Conservation (phyloP, 2,329 filamentous ascomycete species). For the Microdochium bolleyi region DNA sequence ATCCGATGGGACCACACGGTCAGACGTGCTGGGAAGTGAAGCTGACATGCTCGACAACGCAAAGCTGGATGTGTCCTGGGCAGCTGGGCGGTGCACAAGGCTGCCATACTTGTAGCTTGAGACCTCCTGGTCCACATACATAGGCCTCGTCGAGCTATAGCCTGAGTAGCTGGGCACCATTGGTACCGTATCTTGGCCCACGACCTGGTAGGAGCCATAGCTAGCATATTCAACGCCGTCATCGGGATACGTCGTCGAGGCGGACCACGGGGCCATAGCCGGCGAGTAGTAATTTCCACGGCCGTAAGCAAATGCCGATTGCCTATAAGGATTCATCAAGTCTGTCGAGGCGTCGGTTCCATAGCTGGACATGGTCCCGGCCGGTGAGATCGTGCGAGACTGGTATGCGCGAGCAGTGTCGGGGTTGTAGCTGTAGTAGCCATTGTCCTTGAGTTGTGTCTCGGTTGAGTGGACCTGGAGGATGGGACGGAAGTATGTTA, state of each 20-base stretch:
- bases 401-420: slow-evolving; percentile 26
- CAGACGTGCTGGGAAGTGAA: slow-evolving; percentile 24
- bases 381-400: slow-evolving; percentile 16
- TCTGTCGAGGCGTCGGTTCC: slow-evolving; percentile 23
- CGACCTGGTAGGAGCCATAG: slow-evolving; percentile 23
- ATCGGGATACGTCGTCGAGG: slow-evolving; percentile 24
- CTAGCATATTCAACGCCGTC: slow-evolving; percentile 28
- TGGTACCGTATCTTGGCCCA: slow-evolving; percentile 22
- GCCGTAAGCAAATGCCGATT: slow-evolving; percentile 21
- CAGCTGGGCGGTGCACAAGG: slow-evolving; percentile 26
- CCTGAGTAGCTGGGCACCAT: slow-evolving; percentile 23
- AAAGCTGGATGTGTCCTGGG: slow-evolving; percentile 25
- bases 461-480: slow-evolving; percentile 28
- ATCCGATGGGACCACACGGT: slow-evolving; percentile 14
- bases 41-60: slow-evolving; percentile 32
- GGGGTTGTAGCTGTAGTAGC: slow-evolving; percentile 26
- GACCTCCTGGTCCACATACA: slow-evolving; percentile 27
- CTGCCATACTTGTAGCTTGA: slow-evolving; percentile 22
- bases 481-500: neutral
- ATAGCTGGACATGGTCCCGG: slow-evolving; percentile 22
- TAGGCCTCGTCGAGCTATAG: slow-evolving; percentile 15
- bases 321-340: slow-evolving; percentile 23
- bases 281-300: slow-evolving; percentile 22
- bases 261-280: slow-evolving; percentile 17
- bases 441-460: slow-evolving; percentile 22